Evolutionary conservation across 345 rosid genomes (phyloP), one percentile per base, ranked within the genome.

Genomic region (Brassica juncea): DNA sequence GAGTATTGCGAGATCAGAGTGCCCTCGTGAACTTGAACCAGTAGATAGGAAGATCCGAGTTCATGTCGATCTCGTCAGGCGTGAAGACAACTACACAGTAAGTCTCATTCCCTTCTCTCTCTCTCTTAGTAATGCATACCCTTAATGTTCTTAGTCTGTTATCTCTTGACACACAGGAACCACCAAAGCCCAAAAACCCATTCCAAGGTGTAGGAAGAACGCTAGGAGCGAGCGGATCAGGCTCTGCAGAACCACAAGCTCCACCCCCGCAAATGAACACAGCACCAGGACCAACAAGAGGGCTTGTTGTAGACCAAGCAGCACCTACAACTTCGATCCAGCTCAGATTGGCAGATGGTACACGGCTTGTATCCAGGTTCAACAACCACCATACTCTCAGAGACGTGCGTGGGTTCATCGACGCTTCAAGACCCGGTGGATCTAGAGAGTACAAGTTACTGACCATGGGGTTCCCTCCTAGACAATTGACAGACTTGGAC

Each of bases 391-490:
- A 95, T 78, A 89, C 94, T 0, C 72, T 95, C 28, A 76, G 91
- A 83, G 97, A 95, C 35, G 39, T 95, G 1, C 93, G 88, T 47
- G 86, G 82, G 16, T 90, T 90, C 88, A 93, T 95, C 2, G 90
- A 88, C 6, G 98, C 99, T 3, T 90, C 98, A 11, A 85, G 94
- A 74, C 91, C 93, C 0, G 92, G 89, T 0, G 89, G 96, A 35
- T 75, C 83, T 2, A 84, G 86, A 82, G 84, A 88, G 59, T 95
- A 91, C 77, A 93, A 85, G 77, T 82, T 95, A 77, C 90, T 87
- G 81, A 87, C 92, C 8, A 93, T 93, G 99, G 97, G 99, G 16
- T 93, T 95, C 78, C 99, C 99, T 78, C 99, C 98, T 64, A 89
- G 84, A 71, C 94, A 85, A 47, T 90, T 95, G 65, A 80, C 80